Base-by-base conservation (phyloP, 352 stramenopile genomes). In the Phytophthora agathidicida region DNA sequence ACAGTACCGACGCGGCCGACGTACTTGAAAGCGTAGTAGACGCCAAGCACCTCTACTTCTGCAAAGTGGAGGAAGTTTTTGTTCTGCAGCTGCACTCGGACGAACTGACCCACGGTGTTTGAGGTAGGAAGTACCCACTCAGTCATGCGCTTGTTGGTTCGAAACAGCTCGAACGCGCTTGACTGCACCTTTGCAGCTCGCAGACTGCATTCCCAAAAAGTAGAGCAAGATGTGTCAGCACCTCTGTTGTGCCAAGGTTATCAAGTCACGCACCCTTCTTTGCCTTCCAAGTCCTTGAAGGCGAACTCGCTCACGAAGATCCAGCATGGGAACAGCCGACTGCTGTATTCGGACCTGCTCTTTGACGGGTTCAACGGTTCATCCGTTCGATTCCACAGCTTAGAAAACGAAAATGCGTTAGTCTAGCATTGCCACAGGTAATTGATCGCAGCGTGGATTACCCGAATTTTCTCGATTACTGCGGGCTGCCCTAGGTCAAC, bases 341-440 rank as follows among this genome's bases (percentile, higher is more conserved):
- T 59, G 2, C 78, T 88, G 62, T 88, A 98, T 48, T 97, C 80
- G 57, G 88, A 77, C 6, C 72, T 65, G 11, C 68, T 68, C 55
- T 86, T 80, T 8, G 68, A 86, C n/a, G 77, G 71, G 62, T 98
- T 93, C 22, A 71, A 52, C 2, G 90, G 92, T 41, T 87, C 83
- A 51, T 98, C 93, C 9, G 77, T 94, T 48, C 93, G 80, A 68
- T 98, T 98, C 93, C 93, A 98, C 19, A 87, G 47, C 76, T 84
- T 35, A 1, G 1, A 26, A 16, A 26, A 16, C 96, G 82, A 84
- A 96, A 13, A 76, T 38, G 48, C 59, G 24, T 27, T n/a, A 46
- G 16, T 9, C 30, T 3, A n/a, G n/a, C n/a, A n/a, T n/a, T n/a
- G n/a, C n/a, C n/a, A n/a, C n/a, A n/a, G n/a, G n/a, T n/a, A n/a